Conservation (phyloP, 164 flowering plant species). For the Houttuynia cordata region DNA sequence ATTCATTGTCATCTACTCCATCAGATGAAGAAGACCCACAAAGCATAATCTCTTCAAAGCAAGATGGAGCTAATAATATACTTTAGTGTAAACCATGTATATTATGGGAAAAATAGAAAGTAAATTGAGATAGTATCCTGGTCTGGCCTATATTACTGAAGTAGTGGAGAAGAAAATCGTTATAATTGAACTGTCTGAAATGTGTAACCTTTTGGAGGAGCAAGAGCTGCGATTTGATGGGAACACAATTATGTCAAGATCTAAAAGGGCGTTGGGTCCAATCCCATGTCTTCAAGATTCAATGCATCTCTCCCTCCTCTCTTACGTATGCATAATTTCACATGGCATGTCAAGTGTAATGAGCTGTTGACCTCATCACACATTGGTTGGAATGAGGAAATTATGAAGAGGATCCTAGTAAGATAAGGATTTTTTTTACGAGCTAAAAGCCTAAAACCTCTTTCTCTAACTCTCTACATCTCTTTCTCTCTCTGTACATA, state of each 20-base stretch:
- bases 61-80: not conserved
- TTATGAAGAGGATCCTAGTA: conserved; percentile 11
- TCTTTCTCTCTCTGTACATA: too few species aligned
- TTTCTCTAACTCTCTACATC: too few species aligned
- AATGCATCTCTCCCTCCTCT: conserved; percentile 17
- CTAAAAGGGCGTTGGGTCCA: conserved; percentile 7
- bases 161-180: too few species aligned
- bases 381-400: conserved; percentile 2
- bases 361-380: conserved; percentile 5
- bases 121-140: conserved; percentile 1
- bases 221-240: conserved; percentile 8
- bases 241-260: too few species aligned
- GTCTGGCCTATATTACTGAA: conserved; percentile 7
- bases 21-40: not conserved
- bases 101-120: not conserved
- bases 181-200: conserved; percentile 9
- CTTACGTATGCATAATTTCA: not conserved
- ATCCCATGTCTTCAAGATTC: conserved; percentile 21
- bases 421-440: conserved; percentile 1
- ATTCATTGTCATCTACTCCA: conserved; percentile 2
- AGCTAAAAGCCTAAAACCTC: too few species aligned
- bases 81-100: conserved; percentile 5
- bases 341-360: not conserved
- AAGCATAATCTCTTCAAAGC: not conserved
- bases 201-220: conserved; percentile 8